Evolutionary conservation across 805 yeast genomes (phyloP).

Genomic region (Saccharomycopsis sp.): DNA sequence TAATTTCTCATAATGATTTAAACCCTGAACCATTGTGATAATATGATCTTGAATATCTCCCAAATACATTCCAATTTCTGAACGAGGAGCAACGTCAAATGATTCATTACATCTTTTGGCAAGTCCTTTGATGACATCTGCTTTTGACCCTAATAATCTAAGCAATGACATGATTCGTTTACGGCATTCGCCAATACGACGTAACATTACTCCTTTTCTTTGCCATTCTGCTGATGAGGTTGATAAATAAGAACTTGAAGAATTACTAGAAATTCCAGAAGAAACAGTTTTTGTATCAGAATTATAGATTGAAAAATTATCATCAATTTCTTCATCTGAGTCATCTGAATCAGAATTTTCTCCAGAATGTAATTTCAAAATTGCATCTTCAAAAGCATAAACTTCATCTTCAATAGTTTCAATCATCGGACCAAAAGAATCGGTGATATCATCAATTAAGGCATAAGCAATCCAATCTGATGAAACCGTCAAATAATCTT

Average conservation of each 20-base stretch:
- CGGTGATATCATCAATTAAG: conserved; percentile 91
- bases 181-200: conserved; percentile 92
- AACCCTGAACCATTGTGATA: conserved; percentile 91
- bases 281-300: conserved; percentile 10
- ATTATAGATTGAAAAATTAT: conserved; percentile 1
- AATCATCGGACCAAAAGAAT: conserved; percentile 95
- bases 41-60: conserved; percentile 98
- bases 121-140: conserved; percentile 95
- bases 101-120: conserved; percentile 83
- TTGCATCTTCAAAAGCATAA: conserved; percentile 87
- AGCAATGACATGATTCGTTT: conserved; percentile 87
- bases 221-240: conserved; percentile 64
- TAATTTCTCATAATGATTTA: conserved; percentile 90
- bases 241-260: conserved; percentile 24
- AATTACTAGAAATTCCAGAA: conserved; percentile 9
- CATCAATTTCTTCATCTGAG: conserved; percentile 24
- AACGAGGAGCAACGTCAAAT: conserved; percentile 68
- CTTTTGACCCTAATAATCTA: conserved; percentile 80
- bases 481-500: conserved; percentile 81
- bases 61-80: conserved; percentile 86
- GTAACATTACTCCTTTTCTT: conserved; percentile 86
- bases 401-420: conserved; percentile 92
- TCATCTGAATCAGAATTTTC: conserved; percentile 31
- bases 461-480: conserved; percentile 98
- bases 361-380: conserved; percentile 75